Base-by-base conservation (phyloP, 2,329 filamentous ascomycete species). In the Madurella fahalii region DNA sequence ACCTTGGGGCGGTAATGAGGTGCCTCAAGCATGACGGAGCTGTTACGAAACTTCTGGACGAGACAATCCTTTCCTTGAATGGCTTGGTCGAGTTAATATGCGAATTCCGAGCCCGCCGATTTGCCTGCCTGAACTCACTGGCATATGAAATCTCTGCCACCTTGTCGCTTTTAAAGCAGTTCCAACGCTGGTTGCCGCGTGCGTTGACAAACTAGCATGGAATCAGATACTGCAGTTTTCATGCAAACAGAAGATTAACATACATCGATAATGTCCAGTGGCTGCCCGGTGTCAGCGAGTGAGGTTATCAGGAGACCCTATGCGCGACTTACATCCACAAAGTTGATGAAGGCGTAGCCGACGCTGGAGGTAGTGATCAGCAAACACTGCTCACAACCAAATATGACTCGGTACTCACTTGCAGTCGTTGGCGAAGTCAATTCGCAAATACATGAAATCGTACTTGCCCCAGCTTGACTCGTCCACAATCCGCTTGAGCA, bases 341-440 rank as follows among this genome's bases (percentile, higher is more conserved):
- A 96, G 71, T 99, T 96, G 74, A 99, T 90, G 72, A 97, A 99
- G 0, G 91, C 93, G 71, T 97, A 97, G 44, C 94, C 94, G 55
- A 97, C 93, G 68, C 91, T 95, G 50, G 56, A 52, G n/a, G 68
- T 39, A 71, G 71, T 61, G 59, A 31, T 52, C 16, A 58, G 32
- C 17, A 30, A 8, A 42, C 11, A 9, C 31, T 3, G 5, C 30
- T 31, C 8, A 16, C 15, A 11, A 9, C 9, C n/a, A 4, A 32
- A 11, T 5, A 34, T 18, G 2, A 4, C 45, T 16, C 9, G 17
- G 5, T 39, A 77, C 86, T 73, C 71, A 89, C 86, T 91, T 92
- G 85, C 87, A 90, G 59, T 90, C 84, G 64, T 90, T 90, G 51
- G 83, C 84, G 63, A 92, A 92, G 68, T 92, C 89, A 64, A 97